Evolutionary conservation across 129 eudicot species (phyloP).

Genomic region (Chrysanthemum seticuspe): DNA sequence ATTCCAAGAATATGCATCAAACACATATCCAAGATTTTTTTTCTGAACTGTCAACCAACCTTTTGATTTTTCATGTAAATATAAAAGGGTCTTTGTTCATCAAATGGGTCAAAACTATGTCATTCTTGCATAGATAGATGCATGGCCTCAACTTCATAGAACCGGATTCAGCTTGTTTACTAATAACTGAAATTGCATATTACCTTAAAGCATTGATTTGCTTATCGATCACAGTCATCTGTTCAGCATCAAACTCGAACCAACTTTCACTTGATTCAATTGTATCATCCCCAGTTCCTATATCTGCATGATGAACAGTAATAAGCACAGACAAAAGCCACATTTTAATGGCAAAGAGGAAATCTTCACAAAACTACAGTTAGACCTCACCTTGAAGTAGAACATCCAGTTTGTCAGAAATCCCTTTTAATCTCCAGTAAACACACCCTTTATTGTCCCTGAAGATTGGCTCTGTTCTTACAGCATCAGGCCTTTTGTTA

Average conservation of each 20-base stretch:
- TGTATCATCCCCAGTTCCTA: conserved; percentile 37
- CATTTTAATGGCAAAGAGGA: conserved; percentile 2
- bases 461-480: conserved; percentile 48
- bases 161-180: not conserved
- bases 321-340: not conserved
- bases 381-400: conserved; percentile 51
- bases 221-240: conserved; percentile 38
- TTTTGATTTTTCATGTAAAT: not conserved
- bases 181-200: not conserved
- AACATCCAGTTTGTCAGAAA: conserved; percentile 36
- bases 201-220: conserved; percentile 45
- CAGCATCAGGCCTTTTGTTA: conserved; percentile 42
- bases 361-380: not conserved
- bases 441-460: conserved; percentile 45
- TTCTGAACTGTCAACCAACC: not conserved
- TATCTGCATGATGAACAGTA: conserved; percentile 33
- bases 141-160: not conserved
- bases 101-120: not conserved
- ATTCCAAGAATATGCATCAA: not conserved
- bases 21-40: not conserved
- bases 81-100: too few relatives aligned
- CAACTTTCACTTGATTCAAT: conserved; percentile 43
- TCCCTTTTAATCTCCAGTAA: conserved; percentile 55
- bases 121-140: not conserved
- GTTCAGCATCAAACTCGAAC: conserved; percentile 49